Conservation (phyloP, 2,329 filamentous ascomycete genomes). For the Tolypocladium sp. region DNA sequence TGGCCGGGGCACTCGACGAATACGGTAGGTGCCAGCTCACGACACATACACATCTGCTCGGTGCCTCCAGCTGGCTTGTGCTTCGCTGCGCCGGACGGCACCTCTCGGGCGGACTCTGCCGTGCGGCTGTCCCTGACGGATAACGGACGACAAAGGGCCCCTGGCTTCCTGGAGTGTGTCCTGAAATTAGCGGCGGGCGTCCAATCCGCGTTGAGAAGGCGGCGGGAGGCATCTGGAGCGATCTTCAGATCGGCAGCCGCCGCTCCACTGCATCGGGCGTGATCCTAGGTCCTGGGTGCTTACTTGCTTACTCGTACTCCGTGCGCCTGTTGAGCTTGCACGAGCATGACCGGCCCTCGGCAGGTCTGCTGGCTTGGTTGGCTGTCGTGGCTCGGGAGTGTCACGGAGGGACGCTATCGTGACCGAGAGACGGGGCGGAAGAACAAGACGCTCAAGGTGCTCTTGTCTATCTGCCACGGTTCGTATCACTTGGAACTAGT, state of each 20-base stretch:
- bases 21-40: neutral
- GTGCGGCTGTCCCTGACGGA: neutral
- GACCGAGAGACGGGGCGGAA: neutral
- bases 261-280: neutral
- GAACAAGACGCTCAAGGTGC: neutral
- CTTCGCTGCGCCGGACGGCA: neutral
- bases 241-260: neutral
- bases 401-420: neutral
- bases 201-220: neutral
- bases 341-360: neutral
- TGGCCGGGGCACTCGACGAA: neutral
- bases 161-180: neutral
- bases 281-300: neutral
- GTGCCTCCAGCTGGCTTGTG: neutral
- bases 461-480: neutral
- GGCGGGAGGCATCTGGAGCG: neutral
- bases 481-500: neutral
- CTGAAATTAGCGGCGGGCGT: neutral
- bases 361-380: neutral
- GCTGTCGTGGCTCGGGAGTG: neutral
- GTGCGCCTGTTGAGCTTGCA: no score
- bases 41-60: neutral
- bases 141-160: neutral
- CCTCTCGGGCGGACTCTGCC: neutral
- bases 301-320: neutral